Evolutionary conservation across 1,284 basidiomycete genomes (phyloP).

Genomic region (Malassezia sp.): DNA sequence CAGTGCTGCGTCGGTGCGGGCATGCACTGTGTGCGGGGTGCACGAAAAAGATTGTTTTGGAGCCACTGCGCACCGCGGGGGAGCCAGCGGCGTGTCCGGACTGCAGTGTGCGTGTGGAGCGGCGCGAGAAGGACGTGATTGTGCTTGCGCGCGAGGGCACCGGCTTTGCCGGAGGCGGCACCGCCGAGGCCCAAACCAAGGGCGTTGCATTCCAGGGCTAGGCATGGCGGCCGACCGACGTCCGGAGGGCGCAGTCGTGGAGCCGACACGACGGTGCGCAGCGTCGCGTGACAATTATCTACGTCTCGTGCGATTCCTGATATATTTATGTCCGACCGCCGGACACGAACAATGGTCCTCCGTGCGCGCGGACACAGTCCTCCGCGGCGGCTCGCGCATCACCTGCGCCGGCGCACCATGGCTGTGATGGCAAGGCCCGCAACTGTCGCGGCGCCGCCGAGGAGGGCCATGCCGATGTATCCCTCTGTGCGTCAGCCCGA

Average conservation of each 20-base stretch:
- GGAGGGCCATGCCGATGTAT: conserved; percentile 86
- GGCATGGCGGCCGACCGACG: background rate
- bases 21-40: conserved; percentile 14
- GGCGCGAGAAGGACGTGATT: conserved; percentile 1
- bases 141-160: conserved; percentile 15
- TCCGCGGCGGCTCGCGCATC: too few relatives aligned
- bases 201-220: conserved; percentile 17
- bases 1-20: conserved; percentile 11
- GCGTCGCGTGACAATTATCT: conserved; percentile 1
- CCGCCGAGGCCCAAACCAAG: conserved; percentile 3
- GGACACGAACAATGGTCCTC: too few relatives aligned
- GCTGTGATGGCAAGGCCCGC: conserved; percentile 70
- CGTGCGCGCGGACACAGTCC: too few relatives aligned
- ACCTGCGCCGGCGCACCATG: conserved; percentile 50
- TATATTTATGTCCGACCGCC: too few relatives aligned
- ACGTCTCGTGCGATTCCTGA: too few relatives aligned
- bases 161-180: conserved; percentile 14
- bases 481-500: conserved; percentile 55
- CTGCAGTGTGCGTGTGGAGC: conserved; percentile 5
- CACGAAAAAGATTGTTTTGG: conserved; percentile 4
- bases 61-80: conserved; percentile 1
- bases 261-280: too few relatives aligned
- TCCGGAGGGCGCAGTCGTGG: too few relatives aligned
- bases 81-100: conserved; percentile 4
- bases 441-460: conserved; percentile 75